Percentiles rank a stretch among this genome's conserved stretches.
Evolutionary conservation across 495 filamentous ascomycete species (phyloP).

Genomic region (Collariella sp.): DNA sequence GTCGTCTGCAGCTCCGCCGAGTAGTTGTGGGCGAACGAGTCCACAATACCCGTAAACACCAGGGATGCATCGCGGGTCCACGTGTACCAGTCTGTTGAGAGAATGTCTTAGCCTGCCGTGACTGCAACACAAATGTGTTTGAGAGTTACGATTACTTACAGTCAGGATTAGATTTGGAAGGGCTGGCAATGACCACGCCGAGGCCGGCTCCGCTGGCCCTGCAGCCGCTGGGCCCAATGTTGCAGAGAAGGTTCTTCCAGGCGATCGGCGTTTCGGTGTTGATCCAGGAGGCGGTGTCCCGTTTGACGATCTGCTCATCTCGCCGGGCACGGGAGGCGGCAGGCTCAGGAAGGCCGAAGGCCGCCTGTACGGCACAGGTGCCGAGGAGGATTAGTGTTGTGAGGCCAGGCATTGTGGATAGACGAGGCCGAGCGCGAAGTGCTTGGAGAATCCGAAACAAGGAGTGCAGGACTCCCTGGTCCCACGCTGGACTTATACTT

Average conservation of each 20-base stretch:
- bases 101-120: too few species aligned
- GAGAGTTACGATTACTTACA: too few species aligned
- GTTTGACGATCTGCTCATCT: conserved; percentile 34
- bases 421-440: too few species aligned
- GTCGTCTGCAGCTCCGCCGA: conserved; percentile 37
- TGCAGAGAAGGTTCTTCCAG: conserved; percentile 45
- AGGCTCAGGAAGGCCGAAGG: conserved; percentile 36
- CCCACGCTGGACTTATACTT: too few species aligned
- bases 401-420: conserved; percentile 36
- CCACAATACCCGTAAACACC: conserved; percentile 51
- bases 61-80: conserved; percentile 64
- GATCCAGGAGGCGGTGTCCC: conserved; percentile 47
- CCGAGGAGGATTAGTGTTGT: conserved; percentile 39
- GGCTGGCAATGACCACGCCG: conserved; percentile 56
- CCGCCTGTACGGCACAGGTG: conserved; percentile 38
- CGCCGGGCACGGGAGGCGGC: conserved; percentile 21
- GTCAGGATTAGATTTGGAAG: conserved; percentile 48
- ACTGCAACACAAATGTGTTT: too few species aligned
- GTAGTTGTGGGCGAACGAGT: conserved; percentile 49
- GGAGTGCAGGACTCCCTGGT: too few species aligned
- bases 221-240: conserved; percentile 49
- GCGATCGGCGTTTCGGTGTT: conserved; percentile 45
- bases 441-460: too few species aligned
- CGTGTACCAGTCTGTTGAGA: conserved; percentile 52
- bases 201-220: conserved; percentile 36